A percentile compares a stretch with the other conserved stretches of the same genome.
Conservation (phyloP, 441 rosid genomes). For the Mallotus repandus region DNA sequence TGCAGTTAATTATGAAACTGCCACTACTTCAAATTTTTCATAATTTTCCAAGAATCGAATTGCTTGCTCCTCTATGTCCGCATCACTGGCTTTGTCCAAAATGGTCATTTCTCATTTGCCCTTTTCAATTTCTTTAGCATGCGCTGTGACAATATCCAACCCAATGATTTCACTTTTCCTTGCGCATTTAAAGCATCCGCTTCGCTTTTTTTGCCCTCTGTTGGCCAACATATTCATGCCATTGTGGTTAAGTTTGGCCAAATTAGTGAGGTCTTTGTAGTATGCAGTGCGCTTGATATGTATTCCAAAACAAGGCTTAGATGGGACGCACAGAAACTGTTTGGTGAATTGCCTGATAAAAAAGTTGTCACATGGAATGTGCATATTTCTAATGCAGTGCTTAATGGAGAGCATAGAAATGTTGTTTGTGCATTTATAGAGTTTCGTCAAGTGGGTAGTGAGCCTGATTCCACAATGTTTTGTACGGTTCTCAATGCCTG, state of each 20-base stretch:
- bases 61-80: no score
- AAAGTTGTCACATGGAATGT: slow-evolving; percentile 76
- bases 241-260: slow-evolving; percentile 59
- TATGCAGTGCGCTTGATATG: slow-evolving; percentile 81
- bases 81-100: slow-evolving; percentile 60
- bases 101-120: slow-evolving; percentile 55
- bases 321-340: slow-evolving; percentile 59
- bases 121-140: slow-evolving; percentile 49
- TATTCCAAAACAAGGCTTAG: slow-evolving; percentile 52
- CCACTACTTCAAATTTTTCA: no score
- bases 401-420: slow-evolving; percentile 43
- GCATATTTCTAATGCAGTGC: slow-evolving; percentile 63
- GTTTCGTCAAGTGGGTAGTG: slow-evolving; percentile 52
- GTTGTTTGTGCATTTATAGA: slow-evolving; percentile 56
- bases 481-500: slow-evolving; percentile 75
- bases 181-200: slow-evolving; percentile 76
- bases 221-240: slow-evolving; percentile 65
- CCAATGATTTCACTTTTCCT: slow-evolving; percentile 84
- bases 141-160: slow-evolving; percentile 56
- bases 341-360: slow-evolving; percentile 77
- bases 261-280: slow-evolving; percentile 56
- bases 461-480: slow-evolving; percentile 66
- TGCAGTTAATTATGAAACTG: no score
- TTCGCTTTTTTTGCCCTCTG: slow-evolving; percentile 33
- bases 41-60: no score